Percentiles rank a stretch among this genome's conserved stretches.
phyloP scores from a whole-genome alignment of 805 yeast genomes.

The Saturnispora bothae region DNA sequence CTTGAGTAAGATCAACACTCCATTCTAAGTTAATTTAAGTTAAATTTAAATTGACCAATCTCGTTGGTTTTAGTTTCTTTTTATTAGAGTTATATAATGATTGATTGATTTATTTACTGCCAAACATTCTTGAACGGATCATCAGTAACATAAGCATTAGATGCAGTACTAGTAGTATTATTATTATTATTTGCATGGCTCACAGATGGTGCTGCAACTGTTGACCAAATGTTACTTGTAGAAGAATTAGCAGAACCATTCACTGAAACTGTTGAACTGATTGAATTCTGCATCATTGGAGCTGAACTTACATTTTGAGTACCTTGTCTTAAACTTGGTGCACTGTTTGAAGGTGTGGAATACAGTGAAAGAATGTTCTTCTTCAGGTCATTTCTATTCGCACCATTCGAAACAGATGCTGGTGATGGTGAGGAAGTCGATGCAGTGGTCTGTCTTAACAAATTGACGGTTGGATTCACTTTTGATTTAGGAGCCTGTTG shows the following conservation, averaged over 20 bases:
- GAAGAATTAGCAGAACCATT: slow-evolving; percentile 1
- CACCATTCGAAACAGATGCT: slow-evolving; percentile 10
- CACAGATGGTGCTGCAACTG: too few relatives aligned
- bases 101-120: too few relatives aligned
- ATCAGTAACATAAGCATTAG: slow-evolving; percentile 12
- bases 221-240: slow-evolving; percentile 12
- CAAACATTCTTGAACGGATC: slow-evolving; percentile 27
- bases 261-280: slow-evolving; percentile 4
- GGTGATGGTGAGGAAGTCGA: slow-evolving; percentile 9
- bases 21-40: slow-evolving; percentile 39
- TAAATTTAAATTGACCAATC: neutral
- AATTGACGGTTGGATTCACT: slow-evolving; percentile 6
- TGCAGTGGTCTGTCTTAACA: slow-evolving; percentile 7
- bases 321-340: slow-evolving; percentile 3
- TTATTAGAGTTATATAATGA: too few relatives aligned
- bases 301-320: too few relatives aligned
- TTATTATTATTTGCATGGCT: too few relatives aligned
- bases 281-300: slow-evolving; percentile 10
- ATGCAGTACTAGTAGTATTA: neutral
- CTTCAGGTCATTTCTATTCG: slow-evolving; percentile 69
- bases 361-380: slow-evolving; percentile 86
- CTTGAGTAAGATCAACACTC: slow-evolving; percentile 67
- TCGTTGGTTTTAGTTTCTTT: neutral
- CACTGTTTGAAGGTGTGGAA: slow-evolving; percentile 41
- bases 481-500: slow-evolving; percentile 1